These are phyloP conservation scores for Teratosphaeria nubilosa DNA, from an alignment of 2,329 filamentous ascomycete genomes.

Conservation along the genomic window DNA sequence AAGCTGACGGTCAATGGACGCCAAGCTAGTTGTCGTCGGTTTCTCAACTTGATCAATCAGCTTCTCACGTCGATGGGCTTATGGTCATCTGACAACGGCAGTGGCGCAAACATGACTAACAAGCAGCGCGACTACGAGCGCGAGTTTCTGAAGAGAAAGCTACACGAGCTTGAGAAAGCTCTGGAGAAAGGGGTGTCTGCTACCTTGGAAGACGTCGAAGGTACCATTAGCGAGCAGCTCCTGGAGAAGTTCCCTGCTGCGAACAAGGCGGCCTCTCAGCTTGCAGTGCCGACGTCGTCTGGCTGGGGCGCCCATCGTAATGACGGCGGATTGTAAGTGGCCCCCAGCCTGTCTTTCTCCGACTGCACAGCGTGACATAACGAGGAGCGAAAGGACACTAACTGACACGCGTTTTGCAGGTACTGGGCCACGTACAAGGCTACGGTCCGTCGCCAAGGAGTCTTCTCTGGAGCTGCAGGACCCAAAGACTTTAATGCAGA, in stretches of 20 bases:
- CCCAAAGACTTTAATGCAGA: slow-evolving; percentile 33
- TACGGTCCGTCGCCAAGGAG: slow-evolving; percentile 41
- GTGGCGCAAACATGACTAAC: slow-evolving; percentile 30
- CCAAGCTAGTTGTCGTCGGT: slow-evolving; percentile 35
- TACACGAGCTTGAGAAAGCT: slow-evolving; percentile 32
- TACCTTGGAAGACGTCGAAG: slow-evolving; percentile 30
- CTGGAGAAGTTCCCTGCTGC: slow-evolving; percentile 35
- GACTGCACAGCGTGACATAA: no score
- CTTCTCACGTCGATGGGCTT: slow-evolving; percentile 44
- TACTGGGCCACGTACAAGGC: slow-evolving; percentile 48
- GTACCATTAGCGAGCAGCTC: slow-evolving; percentile 36
- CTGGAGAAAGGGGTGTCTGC: slow-evolving; percentile 33
- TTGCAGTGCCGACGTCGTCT: slow-evolving; percentile 24
- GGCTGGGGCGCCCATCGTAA: slow-evolving; percentile 29
- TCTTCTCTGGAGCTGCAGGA: slow-evolving; percentile 31
- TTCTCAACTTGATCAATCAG: slow-evolving; percentile 43
- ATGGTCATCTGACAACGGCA: slow-evolving; percentile 39
- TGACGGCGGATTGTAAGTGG: slow-evolving; percentile 30
- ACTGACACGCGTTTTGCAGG: neutral
- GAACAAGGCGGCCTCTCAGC: slow-evolving; percentile 29
- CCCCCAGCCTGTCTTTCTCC: slow-evolving; percentile 14
- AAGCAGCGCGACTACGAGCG: slow-evolving; percentile 30
- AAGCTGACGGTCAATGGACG: slow-evolving; percentile 45
- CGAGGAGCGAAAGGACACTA: no score
- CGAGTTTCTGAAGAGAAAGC: slow-evolving; percentile 28